These are phyloP conservation scores for Spiromastix sp. DNA, from an alignment of 2,329 filamentous ascomycete genomes.

Conservation along the genomic window DNA sequence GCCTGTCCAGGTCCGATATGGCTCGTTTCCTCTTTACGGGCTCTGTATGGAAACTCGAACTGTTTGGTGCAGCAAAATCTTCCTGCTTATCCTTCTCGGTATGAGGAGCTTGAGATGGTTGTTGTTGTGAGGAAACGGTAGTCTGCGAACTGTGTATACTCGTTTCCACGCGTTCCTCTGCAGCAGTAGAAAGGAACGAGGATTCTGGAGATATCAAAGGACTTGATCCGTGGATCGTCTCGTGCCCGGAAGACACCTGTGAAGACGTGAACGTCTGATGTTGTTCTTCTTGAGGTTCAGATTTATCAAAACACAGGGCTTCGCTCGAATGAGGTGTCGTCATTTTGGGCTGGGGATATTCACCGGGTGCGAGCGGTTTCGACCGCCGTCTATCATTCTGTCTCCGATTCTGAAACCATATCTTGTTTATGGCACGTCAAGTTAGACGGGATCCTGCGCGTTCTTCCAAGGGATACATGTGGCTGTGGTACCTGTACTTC, in stretches of 20 bases:
- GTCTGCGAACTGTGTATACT: not conserved
- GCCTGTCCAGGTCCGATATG: conserved; percentile 16
- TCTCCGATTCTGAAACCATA: conserved; percentile 94
- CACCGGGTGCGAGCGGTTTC: conserved; percentile 67
- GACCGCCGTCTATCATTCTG: conserved; percentile 89
- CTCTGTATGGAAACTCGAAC: conserved; percentile 4
- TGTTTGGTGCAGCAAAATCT: not conserved
- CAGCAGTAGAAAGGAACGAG: conserved; percentile 1
- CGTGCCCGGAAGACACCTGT: not conserved
- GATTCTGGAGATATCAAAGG: not conserved
- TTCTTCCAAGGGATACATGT: conserved; percentile 10
- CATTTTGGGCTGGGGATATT: conserved; percentile 38
- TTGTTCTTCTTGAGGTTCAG: not conserved
- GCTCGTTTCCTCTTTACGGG: conserved; percentile 26
- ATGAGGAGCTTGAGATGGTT: no score
- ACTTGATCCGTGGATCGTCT: not conserved
- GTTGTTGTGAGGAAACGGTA: not conserved
- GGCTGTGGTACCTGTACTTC: conserved; percentile 68
- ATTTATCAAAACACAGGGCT: no score
- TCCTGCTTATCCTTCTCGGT: not conserved
- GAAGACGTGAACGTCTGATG: not conserved
- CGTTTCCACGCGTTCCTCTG: not conserved
- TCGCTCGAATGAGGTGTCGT: no score
- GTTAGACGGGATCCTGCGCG: conserved; percentile 18
- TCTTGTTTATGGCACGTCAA: conserved; percentile 50